phyloP scores from a whole-genome alignment of 2,329 filamentous ascomycete species.

The Fusarium sp. region DNA sequence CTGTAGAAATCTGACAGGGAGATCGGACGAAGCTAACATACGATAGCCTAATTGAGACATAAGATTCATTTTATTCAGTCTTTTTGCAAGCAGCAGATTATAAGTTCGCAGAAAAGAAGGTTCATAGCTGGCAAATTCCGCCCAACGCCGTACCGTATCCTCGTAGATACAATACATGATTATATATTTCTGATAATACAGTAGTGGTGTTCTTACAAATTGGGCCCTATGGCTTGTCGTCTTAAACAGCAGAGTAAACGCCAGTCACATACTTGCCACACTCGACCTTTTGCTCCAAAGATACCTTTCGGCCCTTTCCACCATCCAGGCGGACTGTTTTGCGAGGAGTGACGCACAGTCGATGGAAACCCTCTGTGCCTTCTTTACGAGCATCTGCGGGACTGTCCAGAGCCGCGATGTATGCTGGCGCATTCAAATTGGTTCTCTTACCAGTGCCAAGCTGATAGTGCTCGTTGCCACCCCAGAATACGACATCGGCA shows the following conservation, averaged over 20 bases:
- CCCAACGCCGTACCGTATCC: conserved; percentile 31
- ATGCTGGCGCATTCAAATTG: conserved; percentile 79
- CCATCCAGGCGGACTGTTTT: conserved; percentile 73
- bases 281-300: conserved; percentile 86
- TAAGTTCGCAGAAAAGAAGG: conserved; percentile 16
- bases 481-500: conserved; percentile 91
- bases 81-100: neutral
- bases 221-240: neutral
- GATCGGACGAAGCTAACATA: conserved; percentile 10
- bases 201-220: conserved; percentile 14
- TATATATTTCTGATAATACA: conserved; percentile 38
- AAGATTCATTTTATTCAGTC: neutral
- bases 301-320: conserved; percentile 74
- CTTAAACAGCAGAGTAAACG: conserved; percentile 77
- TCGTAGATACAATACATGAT: conserved; percentile 30
- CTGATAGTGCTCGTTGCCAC: conserved; percentile 93
- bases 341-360: conserved; percentile 84
- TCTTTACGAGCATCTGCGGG: conserved; percentile 69
- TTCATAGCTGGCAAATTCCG: conserved; percentile 15
- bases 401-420: conserved; percentile 81
- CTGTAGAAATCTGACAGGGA: conserved; percentile 20
- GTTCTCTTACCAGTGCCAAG: conserved; percentile 90
- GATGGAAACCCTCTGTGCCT: conserved; percentile 72
- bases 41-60: neutral
- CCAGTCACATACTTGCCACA: conserved; percentile 86